Base-by-base conservation (phyloP, 495 filamentous ascomycete genomes). In the Evernia prunastri region DNA sequence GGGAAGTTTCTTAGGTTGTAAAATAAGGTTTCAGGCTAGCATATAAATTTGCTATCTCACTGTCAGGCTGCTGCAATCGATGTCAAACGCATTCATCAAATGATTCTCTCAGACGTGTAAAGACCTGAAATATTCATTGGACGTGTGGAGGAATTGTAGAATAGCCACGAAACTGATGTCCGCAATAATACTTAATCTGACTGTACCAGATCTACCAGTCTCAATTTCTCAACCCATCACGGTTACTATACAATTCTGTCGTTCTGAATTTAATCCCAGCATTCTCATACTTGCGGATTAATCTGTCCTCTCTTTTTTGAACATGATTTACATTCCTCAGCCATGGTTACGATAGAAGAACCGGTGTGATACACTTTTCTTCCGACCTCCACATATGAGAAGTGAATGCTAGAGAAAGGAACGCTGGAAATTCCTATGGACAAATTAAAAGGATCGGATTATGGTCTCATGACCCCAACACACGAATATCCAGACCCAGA, bases 401-500 rank as follows among this genome's bases (percentile, higher is more conserved):
- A 25, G 27, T 12, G n/a, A 13, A 40, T 47, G 11, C 23, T 36
- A n/a, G 47, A 23, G 18, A 10, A 27, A 57, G 39, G 10, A 54
- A n/a, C 11, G 13, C 9, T 35, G 12, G 18, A 57, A 13, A 20
- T 20, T 40, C 17, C 9, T 10, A 64, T 59, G 62, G 35, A 59
- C n/a, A 56, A 49, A 51, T 10, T 10, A 20, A 56, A 15, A 31
- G 40, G 2, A 51, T 29, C 36, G 31, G 39, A 40, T 10, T 31
- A 54, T 13, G 37, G 25, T 15, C 35, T 40, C n/a, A 33, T 35
- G 12, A 29, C 2, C 17, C 25, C 23, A 58, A 49, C 20, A 33
- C 66, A 66, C 58, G 58, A 61, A 37, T 69, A 69, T 29, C 68
- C 68, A 37, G 68, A 69, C 39, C 68, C 68, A 15, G 61, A 64